Conservation (phyloP, 805 yeast species). For the Tetrapisispora namnaoensis region DNA sequence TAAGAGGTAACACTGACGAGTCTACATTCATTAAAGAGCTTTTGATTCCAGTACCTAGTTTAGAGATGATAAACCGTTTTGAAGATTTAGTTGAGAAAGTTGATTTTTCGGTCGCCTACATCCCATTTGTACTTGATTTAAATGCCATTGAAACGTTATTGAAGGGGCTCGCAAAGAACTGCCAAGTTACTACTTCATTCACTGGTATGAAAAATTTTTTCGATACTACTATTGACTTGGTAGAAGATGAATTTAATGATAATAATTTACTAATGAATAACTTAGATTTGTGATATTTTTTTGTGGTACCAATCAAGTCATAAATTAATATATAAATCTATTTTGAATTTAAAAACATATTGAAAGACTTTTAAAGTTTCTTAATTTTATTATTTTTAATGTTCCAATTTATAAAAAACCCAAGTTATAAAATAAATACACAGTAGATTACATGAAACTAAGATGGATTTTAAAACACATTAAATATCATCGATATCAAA, state of each 20-base stretch:
- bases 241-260: not conserved
- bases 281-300: not conserved
- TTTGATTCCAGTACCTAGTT: not conserved
- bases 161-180: not conserved
- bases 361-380: not conserved
- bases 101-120: not conserved
- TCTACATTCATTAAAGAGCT: not conserved
- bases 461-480: slow-evolving; percentile 6
- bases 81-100: not conserved
- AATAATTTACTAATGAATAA: not conserved
- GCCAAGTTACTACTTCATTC: not conserved
- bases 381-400: not conserved
- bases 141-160: not conserved
- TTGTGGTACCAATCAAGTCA: not conserved
- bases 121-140: not conserved
- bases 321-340: not conserved
- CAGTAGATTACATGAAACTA: not conserved
- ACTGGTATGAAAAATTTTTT: not conserved
- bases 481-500: slow-evolving; percentile 94
- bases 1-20: not conserved
- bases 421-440: slow-evolving; percentile 2
- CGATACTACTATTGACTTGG: not conserved
- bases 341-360: not conserved
- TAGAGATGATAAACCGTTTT: not conserved
- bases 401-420: not conserved